phyloP scores from a whole-genome alignment of 2,329 filamentous ascomycete species.

The Penicillium olsonii region DNA sequence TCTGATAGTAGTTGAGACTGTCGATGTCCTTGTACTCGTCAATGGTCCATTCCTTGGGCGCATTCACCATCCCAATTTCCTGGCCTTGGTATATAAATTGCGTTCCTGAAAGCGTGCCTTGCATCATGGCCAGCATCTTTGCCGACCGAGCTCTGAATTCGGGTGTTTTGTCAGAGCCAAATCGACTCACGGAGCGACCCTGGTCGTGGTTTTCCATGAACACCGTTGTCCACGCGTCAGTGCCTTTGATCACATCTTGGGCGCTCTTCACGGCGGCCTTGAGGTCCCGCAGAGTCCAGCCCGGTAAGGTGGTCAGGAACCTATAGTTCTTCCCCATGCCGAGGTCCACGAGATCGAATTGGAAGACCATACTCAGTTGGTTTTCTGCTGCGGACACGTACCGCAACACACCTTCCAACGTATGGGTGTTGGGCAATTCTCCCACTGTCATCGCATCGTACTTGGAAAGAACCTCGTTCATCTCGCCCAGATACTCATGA shows the following conservation, averaged over 20 bases:
- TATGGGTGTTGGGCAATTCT: constrained; percentile 65
- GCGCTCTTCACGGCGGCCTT: constrained; percentile 47
- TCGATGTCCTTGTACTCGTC: constrained; percentile 47
- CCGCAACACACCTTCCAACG: constrained; percentile 57
- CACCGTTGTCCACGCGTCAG: constrained; percentile 56
- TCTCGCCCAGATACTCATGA: constrained; percentile 67
- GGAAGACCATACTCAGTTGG: constrained; percentile 71
- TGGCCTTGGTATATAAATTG: constrained; percentile 63
- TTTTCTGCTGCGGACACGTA: constrained; percentile 62
- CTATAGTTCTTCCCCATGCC: constrained; percentile 49
- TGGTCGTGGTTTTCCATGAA: constrained; percentile 69
- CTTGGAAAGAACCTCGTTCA: constrained; percentile 60
- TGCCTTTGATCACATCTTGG: constrained; percentile 54
- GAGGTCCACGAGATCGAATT: constrained; percentile 54
- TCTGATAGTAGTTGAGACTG: constrained; percentile 52
- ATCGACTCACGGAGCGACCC: constrained; percentile 57
- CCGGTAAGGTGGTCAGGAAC: constrained; percentile 49
- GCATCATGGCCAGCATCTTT: constrained; percentile 57
- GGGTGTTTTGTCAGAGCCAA: constrained; percentile 52
- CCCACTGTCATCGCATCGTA: constrained; percentile 72
- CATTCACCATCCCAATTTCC: constrained; percentile 62
- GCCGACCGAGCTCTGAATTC: constrained; percentile 48
- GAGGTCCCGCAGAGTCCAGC: constrained; percentile 51
- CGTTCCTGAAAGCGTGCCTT: constrained; percentile 53
- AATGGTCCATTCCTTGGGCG: constrained; percentile 52